These are phyloP conservation scores for Neurospora sp. DNA, from an alignment of 495 filamentous ascomycete genomes.

Conservation along the genomic window DNA sequence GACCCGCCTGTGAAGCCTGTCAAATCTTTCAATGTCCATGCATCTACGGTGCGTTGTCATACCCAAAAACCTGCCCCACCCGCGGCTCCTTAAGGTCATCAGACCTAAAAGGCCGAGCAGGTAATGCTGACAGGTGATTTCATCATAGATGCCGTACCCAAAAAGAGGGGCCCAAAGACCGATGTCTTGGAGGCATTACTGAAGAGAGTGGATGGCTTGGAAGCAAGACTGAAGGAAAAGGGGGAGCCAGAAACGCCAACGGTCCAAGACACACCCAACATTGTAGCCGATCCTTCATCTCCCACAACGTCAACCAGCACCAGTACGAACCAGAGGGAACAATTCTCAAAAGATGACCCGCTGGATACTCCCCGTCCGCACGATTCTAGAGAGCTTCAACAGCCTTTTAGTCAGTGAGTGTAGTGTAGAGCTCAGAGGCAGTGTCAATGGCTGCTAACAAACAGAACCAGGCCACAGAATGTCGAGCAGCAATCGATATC, in stretches of 20 bases:
- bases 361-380: not conserved
- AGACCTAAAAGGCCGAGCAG: not conserved
- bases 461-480: not conserved
- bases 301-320: conserved; percentile 2
- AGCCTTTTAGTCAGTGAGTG: not conserved
- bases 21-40: conserved; percentile 83
- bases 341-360: not conserved
- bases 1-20: conserved; percentile 78
- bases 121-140: conserved; percentile 1
- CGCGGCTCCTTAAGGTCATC: not conserved
- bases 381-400: not conserved
- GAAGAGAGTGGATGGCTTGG: conserved; percentile 74
- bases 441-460: not conserved
- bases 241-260: conserved; percentile 35
- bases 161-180: conserved; percentile 81
- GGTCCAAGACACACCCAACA: conserved; percentile 18
- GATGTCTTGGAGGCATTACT: conserved; percentile 76
- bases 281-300: conserved; percentile 9
- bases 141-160: conserved; percentile 65
- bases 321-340: not conserved
- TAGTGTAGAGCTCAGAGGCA: not conserved
- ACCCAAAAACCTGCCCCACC: not conserved
- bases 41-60: conserved; percentile 58
- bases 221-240: conserved; percentile 65
- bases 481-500: not conserved